Evolutionary conservation across 805 yeast genomes (phyloP), one percentile per base, ranked within the genome.

Genomic region (Yarrowia sp.): DNA sequence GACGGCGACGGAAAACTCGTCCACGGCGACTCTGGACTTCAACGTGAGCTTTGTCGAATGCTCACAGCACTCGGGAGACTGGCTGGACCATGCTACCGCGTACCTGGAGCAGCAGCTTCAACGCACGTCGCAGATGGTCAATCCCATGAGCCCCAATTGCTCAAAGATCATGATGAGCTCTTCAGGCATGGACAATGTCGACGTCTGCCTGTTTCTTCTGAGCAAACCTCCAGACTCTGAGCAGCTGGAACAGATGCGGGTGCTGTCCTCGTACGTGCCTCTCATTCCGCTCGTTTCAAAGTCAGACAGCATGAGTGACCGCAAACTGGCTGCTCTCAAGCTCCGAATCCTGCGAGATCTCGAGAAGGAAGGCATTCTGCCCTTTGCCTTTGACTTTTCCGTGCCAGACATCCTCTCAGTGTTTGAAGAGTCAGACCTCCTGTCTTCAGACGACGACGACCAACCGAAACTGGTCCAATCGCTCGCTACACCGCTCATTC

Each of bases 51-150:
- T 74, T 53, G 74, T 73, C 12, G 69, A 70, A n/a, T 49, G 42
- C 46, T 26, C 64, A 4, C 70, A 48, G 15, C 52, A 71, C 14
- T 68, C 72, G 5, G 43, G 32, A 16, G 66, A 35, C 12, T 73
- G 70, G 55, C 53, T 73, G 32, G 73, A 72, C 52, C 35, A 68
- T 8, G 72, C 73, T 15, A 38, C 68, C 14, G 38, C 55, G n/a
- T 74, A 74, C 49, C 70, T 74, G 46, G 76, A 74, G 16, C 69
- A 63, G 12, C 63, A 69, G 64, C 75, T 74, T 42, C 48, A 70
- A 15, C 70, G 63, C 16, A 72, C 74, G 2, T 73, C 75, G 2
- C 66, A 67, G 12, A 56, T 70, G 49, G 49, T 74, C 35, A 74
- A 74, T 48, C 64, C 68, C 16, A n/a, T 69, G 15, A 67, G 71